phyloP scores from a whole-genome alignment of 495 filamentous ascomycete genomes.

The Neurospora hispaniola region DNA sequence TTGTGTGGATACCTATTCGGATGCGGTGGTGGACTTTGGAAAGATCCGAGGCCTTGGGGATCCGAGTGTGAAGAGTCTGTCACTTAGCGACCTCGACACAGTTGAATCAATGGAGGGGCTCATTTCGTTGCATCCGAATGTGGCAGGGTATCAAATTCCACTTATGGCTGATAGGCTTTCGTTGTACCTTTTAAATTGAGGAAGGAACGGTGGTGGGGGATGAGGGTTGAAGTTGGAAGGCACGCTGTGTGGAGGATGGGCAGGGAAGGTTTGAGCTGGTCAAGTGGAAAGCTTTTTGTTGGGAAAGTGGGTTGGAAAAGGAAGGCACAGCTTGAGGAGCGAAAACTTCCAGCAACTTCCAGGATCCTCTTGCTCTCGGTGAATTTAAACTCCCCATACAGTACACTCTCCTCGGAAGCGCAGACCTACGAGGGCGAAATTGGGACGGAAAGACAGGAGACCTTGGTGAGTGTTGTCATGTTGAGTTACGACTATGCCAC shows the following conservation, averaged over 20 bases:
- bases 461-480: neutral
- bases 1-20: too few species aligned
- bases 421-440: neutral
- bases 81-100: too few species aligned
- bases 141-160: conserved; percentile 50
- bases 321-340: neutral
- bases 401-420: neutral
- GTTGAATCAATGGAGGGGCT: too few species aligned
- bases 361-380: neutral
- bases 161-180: conserved; percentile 52
- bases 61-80: too few species aligned
- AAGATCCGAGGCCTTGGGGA: too few species aligned
- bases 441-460: neutral
- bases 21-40: too few species aligned
- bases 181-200: conserved; percentile 30
- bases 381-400: neutral
- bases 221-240: neutral
- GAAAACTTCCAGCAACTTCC: neutral
- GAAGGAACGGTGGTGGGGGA: neutral
- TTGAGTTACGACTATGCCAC: neutral
- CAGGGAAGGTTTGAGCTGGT: neutral
- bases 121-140: conserved; percentile 45
- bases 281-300: neutral
- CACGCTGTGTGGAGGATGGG: neutral
- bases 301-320: neutral